These are phyloP conservation scores for Cutaneotrichosporon sp. DNA, from an alignment of 1,284 basidiomycete genomes.

Conservation along the genomic window DNA sequence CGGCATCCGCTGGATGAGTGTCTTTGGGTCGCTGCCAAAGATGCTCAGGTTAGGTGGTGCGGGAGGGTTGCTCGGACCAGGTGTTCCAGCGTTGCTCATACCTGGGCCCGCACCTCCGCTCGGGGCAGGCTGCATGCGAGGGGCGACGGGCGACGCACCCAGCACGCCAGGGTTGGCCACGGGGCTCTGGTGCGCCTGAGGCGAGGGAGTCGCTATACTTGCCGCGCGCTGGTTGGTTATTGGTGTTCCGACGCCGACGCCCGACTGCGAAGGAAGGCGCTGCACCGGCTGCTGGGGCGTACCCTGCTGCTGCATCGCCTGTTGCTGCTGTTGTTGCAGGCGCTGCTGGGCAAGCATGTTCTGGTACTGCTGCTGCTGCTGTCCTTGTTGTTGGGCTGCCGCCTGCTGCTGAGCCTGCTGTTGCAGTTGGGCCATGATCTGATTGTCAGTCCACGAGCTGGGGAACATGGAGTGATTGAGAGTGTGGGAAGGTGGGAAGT, in stretches of 20 bases:
- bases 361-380: slow-evolving; percentile 26
- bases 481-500: no score
- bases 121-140: slow-evolving; percentile 25
- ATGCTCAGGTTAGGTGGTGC: slow-evolving; percentile 12
- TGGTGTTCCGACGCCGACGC: slow-evolving; percentile 19
- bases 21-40: slow-evolving; percentile 21
- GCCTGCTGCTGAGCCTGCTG: slow-evolving; percentile 16
- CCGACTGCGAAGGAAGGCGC: slow-evolving; percentile 19
- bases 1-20: slow-evolving; percentile 24
- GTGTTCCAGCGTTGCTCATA: slow-evolving; percentile 15
- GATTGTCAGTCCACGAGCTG: neutral
- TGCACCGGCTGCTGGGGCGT: slow-evolving; percentile 19
- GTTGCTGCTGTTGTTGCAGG: slow-evolving; percentile 17
- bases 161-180: slow-evolving; percentile 18
- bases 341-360: slow-evolving; percentile 22
- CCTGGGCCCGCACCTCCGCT: slow-evolving; percentile 24
- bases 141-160: slow-evolving; percentile 22
- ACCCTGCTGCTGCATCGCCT: slow-evolving; percentile 15
- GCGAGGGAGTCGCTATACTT: slow-evolving; percentile 23
- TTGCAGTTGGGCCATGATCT: slow-evolving; percentile 12
- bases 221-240: slow-evolving; percentile 16
- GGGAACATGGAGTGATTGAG: neutral
- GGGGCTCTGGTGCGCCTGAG: slow-evolving; percentile 24
- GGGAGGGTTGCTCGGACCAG: slow-evolving; percentile 9
- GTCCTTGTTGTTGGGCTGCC: slow-evolving; percentile 15